These are phyloP conservation scores for Helotiales sp. DNA, from an alignment of 2,329 filamentous ascomycete species.

Conservation along the genomic window DNA sequence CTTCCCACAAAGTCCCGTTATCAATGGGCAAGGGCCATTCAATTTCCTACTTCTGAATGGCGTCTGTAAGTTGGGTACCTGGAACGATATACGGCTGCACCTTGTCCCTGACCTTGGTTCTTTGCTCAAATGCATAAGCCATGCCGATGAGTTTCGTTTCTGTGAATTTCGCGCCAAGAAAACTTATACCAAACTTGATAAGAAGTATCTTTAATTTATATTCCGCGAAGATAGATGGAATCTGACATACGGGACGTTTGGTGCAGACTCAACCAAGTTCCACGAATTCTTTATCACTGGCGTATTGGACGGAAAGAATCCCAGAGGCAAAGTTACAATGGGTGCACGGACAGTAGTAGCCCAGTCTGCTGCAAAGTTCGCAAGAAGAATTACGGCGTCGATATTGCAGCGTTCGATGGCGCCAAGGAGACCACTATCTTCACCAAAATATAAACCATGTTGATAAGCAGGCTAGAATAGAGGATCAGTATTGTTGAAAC, in stretches of 20 bases:
- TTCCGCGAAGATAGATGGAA: neutral
- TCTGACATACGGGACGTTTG: neutral
- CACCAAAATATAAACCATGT: conserved; percentile 52
- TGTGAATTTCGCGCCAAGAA: neutral
- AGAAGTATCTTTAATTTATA: neutral
- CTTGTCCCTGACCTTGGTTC: neutral
- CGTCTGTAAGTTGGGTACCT: neutral
- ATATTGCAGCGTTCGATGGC: conserved; percentile 56
- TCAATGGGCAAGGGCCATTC: too few species aligned
- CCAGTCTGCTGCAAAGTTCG: neutral
- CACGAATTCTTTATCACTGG: neutral
- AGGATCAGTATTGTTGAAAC: conserved; percentile 55
- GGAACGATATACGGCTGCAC: neutral
- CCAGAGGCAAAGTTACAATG: neutral
- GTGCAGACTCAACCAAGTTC: neutral
- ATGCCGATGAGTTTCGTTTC: conserved; percentile 1
- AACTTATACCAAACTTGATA: neutral
- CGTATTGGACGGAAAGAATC: neutral
- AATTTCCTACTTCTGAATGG: neutral
- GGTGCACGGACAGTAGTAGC: neutral
- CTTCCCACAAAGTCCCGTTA: too few species aligned
- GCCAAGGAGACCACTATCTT: conserved; percentile 59
- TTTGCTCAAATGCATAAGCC: conserved; percentile 1
- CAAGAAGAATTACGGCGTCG: conserved; percentile 62
- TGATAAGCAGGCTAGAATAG: conserved; percentile 59